These are phyloP conservation scores for Jamesozyma jinghongensis DNA, from an alignment of 805 yeast genomes.

Conservation along the genomic window DNA sequence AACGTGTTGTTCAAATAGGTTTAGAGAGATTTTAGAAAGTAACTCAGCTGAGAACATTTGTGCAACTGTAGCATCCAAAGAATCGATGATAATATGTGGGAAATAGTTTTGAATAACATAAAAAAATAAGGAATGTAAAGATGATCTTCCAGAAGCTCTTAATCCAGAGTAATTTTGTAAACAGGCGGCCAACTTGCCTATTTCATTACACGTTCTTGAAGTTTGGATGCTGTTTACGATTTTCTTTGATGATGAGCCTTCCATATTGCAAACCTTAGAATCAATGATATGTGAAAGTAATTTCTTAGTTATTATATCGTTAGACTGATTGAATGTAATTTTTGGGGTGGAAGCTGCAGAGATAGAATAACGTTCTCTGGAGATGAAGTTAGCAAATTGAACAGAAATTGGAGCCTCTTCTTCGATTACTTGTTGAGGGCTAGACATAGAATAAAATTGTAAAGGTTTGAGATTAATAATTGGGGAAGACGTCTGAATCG, in stretches of 20 bases:
- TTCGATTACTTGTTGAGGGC: background rate
- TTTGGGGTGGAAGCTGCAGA: no score
- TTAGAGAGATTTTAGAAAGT: slow-evolving; percentile 26
- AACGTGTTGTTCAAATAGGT: slow-evolving; percentile 16
- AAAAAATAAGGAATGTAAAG: slow-evolving; percentile 45
- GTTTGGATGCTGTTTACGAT: background rate
- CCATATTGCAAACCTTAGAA: background rate
- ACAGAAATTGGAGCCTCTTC: background rate
- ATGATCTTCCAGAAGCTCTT: slow-evolving; percentile 41
- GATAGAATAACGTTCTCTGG: no score
- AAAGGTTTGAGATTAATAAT: background rate
- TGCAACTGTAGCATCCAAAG: slow-evolving; percentile 42
- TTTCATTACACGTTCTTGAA: background rate
- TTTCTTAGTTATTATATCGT: background rate
- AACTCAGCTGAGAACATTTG: slow-evolving; percentile 36
- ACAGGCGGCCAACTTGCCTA: background rate
- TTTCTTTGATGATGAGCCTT: background rate
- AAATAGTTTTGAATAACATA: slow-evolving; percentile 50
- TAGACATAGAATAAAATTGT: background rate
- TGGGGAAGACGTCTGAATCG: background rate
- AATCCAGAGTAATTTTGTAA: background rate
- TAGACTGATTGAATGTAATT: background rate
- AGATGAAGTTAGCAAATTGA: background rate
- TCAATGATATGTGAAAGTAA: background rate
- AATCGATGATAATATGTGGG: slow-evolving; percentile 36